phyloP scores from a whole-genome alignment of 2,329 filamentous ascomycete species.

The Xylariaceae sp. region DNA sequence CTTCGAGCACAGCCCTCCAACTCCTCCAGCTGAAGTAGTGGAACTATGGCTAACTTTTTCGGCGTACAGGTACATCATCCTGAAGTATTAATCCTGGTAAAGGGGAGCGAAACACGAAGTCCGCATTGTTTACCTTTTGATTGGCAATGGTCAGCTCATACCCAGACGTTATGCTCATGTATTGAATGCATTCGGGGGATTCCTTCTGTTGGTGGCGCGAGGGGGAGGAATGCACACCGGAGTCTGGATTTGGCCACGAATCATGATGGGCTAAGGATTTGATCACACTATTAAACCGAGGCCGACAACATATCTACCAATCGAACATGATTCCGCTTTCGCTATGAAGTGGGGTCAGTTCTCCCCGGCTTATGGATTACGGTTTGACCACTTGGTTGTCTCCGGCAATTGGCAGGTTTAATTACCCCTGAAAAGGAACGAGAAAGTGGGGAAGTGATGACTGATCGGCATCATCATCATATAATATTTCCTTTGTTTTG shows the following conservation, averaged over 20 bases:
- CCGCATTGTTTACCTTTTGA: slow-evolving; percentile 5
- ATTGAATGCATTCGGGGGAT: not conserved
- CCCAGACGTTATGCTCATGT: too few relatives aligned
- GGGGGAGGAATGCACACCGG: not conserved
- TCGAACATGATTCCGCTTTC: not conserved
- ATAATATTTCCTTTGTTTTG: slow-evolving; percentile 9
- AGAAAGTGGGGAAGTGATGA: not conserved
- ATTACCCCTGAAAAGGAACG: not conserved
- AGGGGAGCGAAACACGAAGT: not conserved
- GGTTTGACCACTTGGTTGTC: not conserved
- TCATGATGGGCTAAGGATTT: not conserved
- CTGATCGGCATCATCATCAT: not conserved
- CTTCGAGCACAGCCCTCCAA: slow-evolving; percentile 12
- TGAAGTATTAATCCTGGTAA: slow-evolving; percentile 58
- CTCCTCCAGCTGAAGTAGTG: not conserved
- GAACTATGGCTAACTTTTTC: slow-evolving; percentile 8
- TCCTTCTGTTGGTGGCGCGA: not conserved
- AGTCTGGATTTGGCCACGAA: not conserved
- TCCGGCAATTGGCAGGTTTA: not conserved
- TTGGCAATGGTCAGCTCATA: slow-evolving; percentile 4
- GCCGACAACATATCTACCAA: not conserved
- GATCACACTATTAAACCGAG: not conserved
- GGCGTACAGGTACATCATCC: slow-evolving; percentile 62
- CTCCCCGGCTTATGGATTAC: not conserved
- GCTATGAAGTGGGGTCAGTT: not conserved